Base-by-base conservation (phyloP, 345 rosid species). In the Eucalyptus microcorys region DNA sequence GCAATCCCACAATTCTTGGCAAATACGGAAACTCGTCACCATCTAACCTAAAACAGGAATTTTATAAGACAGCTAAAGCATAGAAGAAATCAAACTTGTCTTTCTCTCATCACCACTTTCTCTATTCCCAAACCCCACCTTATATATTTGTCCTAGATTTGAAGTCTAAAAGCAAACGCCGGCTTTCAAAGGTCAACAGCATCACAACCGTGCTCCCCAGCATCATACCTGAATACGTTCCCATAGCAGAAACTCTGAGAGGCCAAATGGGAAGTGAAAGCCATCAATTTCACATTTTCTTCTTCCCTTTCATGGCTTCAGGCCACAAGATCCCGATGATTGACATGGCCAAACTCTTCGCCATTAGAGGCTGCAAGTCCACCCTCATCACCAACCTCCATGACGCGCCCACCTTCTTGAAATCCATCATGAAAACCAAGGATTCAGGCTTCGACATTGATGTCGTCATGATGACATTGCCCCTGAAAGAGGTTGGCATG, bases 291-390 rank as follows among this genome's bases (percentile, higher is more conserved):
- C 92, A 90, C 66, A 57, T 92, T 16, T 88, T 92, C 90, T 93
- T 93, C 91, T 90, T 93, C 85, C 93, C 94, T 14, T 86, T 87
- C 92, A 84, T 91, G 92, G 88, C 91, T 49, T 85, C 88, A 7
- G 91, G 94, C 87, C 93, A 91, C 89, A 30, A 87, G 90, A 92
- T 93, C 50, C 93, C 94, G 32, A 88, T 87, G 40, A 27, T 87
- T 10, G 95, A 94, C 91, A 89, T 91, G 90, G 94, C 94, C 89
- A 88, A 68, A 89, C 91, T 94, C 43, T 90, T 94, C 24, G 91
- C 92, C n/a, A 12, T 49, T 17, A 85, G 80, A 87, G 94, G 94
- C 11, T 53, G 59, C 59, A 53, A 21, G 59, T 53, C 59, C 59
- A 53, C 26, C 59, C 59, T 53, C 26, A 53, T 94, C 87, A 83